Evolutionary conservation across 1,284 basidiomycete species (phyloP).

Genomic region (Pseudozyma tsukubaensis): DNA sequence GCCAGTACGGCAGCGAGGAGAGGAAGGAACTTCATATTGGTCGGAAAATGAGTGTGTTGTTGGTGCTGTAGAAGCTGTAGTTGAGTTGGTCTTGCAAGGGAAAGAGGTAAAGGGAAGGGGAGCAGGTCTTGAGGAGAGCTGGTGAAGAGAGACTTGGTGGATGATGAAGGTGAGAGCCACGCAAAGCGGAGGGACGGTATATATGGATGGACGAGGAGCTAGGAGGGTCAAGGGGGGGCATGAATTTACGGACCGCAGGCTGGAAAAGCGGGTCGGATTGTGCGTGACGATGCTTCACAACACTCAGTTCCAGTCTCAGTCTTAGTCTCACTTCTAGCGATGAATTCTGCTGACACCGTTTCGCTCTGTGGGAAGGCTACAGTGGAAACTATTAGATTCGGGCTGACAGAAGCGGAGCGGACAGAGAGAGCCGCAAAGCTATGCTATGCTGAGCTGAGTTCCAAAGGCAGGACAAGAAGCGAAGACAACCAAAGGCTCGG

Average conservation of each 20-base stretch:
- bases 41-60: neutral
- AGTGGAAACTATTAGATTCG: too few species aligned
- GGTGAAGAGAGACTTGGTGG: neutral
- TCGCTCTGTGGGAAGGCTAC: too few species aligned
- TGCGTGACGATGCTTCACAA: too few species aligned
- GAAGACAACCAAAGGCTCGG: neutral
- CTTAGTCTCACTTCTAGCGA: too few species aligned
- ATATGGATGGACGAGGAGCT: neutral
- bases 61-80: slow-evolving; percentile 22
- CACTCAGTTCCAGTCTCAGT: too few species aligned
- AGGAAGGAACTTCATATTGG: slow-evolving; percentile 33
- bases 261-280: too few species aligned
- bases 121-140: slow-evolving; percentile 10
- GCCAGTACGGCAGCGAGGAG: slow-evolving; percentile 26
- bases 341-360: too few species aligned
- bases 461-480: neutral
- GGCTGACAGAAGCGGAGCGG: too few species aligned
- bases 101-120: neutral
- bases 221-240: neutral
- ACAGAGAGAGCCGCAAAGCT: too few species aligned
- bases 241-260: too few species aligned
- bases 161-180: slow-evolving; percentile 1
- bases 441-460: neutral
- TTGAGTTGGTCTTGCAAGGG: neutral
- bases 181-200: slow-evolving; percentile 8